Conservation (phyloP, 495 filamentous ascomycete species). For the Tuber indicum region DNA sequence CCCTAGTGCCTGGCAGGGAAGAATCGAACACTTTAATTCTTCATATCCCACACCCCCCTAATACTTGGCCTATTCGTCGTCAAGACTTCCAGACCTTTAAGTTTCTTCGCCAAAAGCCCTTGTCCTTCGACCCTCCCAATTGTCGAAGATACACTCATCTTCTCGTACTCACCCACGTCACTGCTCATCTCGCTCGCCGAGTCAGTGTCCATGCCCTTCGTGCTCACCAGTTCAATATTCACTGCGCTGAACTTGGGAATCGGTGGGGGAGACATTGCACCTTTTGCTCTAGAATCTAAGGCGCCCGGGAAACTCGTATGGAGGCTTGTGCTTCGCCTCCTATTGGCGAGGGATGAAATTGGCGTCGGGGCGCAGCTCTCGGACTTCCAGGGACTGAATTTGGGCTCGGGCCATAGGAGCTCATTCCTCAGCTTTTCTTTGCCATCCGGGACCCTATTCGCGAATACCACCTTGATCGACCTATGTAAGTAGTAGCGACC, state of each 20-base stretch:
- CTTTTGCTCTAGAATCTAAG: constrained; percentile 8
- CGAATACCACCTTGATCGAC: constrained; percentile 89
- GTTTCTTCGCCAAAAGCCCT: constrained; percentile 34
- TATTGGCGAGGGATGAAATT: constrained; percentile 24
- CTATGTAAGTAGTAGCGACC: constrained; percentile 89
- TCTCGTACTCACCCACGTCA: constrained; percentile 36
- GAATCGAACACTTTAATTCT: constrained; percentile 8
- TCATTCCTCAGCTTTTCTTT: constrained; percentile 92
- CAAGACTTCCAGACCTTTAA: constrained; percentile 36
- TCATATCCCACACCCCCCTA: constrained; percentile 17
- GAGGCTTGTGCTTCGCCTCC: constrained; percentile 35
- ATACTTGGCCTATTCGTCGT: constrained; percentile 11
- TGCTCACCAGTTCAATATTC: constrained; percentile 6
- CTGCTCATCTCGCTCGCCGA: constrained; percentile 13
- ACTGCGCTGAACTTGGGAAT: constrained; percentile 10
- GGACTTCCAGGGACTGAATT: constrained; percentile 78
- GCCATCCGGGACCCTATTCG: constrained; percentile 92
- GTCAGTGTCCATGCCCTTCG: constrained; percentile 14
- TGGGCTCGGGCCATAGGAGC: constrained; percentile 78
- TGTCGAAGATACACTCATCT: constrained; percentile 33
- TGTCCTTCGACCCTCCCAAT: constrained; percentile 26
- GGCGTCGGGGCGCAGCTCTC: constrained; percentile 45
- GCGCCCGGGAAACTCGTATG: constrained; percentile 22
- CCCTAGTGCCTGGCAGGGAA: background rate
- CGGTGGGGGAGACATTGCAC: constrained; percentile 18